Conservation (phyloP, 495 filamentous ascomycete species). For the Halenospora varia region DNA sequence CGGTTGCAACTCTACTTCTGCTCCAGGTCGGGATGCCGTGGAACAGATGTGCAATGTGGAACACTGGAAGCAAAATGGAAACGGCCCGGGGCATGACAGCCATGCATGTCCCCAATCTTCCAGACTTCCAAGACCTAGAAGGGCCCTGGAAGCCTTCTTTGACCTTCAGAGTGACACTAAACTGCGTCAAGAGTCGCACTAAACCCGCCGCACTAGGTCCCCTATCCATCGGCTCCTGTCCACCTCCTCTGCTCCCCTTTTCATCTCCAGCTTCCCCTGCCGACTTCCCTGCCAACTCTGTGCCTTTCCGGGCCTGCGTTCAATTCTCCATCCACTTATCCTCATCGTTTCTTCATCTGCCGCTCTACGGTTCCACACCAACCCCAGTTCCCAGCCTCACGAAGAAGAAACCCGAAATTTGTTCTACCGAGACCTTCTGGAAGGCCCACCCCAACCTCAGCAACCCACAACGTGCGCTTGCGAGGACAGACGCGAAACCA, state of each 20-base stretch:
- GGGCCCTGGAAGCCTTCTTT: not conserved
- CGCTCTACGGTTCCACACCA: not conserved
- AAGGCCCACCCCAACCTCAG: no score
- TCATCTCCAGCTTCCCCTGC: not conserved
- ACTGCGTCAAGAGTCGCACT: no score
- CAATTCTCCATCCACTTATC: not conserved
- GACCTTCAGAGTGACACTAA: not conserved
- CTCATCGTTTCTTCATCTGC: not conserved
- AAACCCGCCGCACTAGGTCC: no score
- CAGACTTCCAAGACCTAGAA: not conserved
- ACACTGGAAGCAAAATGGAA: slow-evolving; percentile 5
- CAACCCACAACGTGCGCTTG: not conserved
- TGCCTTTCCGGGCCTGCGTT: not conserved
- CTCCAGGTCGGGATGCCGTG: slow-evolving; percentile 8
- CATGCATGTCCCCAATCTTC: not conserved
- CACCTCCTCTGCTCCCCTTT: not conserved
- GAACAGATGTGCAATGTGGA: slow-evolving; percentile 2
- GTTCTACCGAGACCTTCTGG: not conserved
- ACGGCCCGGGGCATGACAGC: slow-evolving; percentile 9
- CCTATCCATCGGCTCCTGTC: not conserved
- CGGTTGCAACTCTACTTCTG: not conserved
- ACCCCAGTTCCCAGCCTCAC: not conserved
- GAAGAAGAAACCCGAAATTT: not conserved
- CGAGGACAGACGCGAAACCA: not conserved
- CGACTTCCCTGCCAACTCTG: not conserved